Conservation (phyloP, 257 asterid genomes). For the Fraxinus americana region DNA sequence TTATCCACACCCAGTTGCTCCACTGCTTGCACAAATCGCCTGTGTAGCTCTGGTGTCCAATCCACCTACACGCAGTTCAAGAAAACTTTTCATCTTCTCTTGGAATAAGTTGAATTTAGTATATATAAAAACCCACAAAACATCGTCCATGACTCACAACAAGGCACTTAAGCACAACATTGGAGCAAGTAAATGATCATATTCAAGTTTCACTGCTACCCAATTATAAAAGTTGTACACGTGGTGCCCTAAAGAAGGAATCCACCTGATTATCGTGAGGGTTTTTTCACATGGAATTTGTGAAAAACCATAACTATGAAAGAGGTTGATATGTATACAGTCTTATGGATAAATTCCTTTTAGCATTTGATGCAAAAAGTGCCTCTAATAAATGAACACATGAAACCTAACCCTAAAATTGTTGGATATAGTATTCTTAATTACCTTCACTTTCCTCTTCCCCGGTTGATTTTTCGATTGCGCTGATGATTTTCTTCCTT, state of each 20-base stretch:
- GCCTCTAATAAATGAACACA: neutral
- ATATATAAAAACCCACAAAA: neutral
- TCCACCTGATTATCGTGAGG: conserved; percentile 37
- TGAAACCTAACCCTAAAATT: conserved; percentile 23
- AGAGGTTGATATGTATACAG: conserved; percentile 25
- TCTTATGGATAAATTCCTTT: neutral
- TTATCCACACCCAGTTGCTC: conserved; percentile 93
- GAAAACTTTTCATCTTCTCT: conserved; percentile 5
- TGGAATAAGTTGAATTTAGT: neutral
- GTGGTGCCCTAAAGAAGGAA: neutral
- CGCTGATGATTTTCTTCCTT: conserved; percentile 50
- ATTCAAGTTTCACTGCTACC: too few species aligned
- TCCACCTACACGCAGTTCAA: conserved; percentile 66
- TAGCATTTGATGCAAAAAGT: neutral
- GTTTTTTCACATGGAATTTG: conserved; percentile 20
- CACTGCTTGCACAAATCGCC: conserved; percentile 88
- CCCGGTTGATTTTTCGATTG: conserved; percentile 51
- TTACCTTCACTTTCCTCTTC: conserved; percentile 83
- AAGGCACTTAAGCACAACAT: neutral
- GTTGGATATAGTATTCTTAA: neutral
- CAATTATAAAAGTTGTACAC: neutral
- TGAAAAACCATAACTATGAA: conserved; percentile 34
- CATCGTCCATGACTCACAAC: neutral
- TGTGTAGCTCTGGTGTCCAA: conserved; percentile 97
- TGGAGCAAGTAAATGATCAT: neutral